Percentiles rank a stretch among this genome's conserved stretches.
phyloP scores from a whole-genome alignment of 1,284 basidiomycete species.

The Moesziomyces antarcticus region DNA sequence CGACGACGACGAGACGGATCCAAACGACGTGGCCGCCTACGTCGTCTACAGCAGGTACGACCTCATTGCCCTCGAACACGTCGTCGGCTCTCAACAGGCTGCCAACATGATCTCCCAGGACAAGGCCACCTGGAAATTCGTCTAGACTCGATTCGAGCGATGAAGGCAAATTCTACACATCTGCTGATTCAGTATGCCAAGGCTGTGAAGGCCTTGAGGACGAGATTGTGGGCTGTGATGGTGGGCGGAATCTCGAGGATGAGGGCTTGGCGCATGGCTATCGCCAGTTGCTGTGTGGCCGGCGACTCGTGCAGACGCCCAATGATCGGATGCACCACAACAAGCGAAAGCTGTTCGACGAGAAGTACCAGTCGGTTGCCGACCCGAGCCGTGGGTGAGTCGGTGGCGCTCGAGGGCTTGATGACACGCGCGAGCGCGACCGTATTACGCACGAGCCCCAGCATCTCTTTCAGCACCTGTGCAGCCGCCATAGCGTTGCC shows the following conservation, averaged over 20 bases:
- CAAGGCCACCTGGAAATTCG: slow-evolving; percentile 57
- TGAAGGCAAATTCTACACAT: not conserved
- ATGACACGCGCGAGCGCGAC: not conserved
- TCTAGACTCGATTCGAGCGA: slow-evolving; percentile 15
- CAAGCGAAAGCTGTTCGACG: not conserved
- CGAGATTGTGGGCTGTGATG: not conserved
- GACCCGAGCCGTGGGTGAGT: not conserved
- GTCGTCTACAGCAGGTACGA: slow-evolving; percentile 89
- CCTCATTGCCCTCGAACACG: slow-evolving; percentile 83
- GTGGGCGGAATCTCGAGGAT: not conserved
- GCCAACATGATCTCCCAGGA: slow-evolving; percentile 54
- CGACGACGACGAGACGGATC: slow-evolving; percentile 72
- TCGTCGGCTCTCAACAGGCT: slow-evolving; percentile 71
- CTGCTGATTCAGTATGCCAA: not conserved
- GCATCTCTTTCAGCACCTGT: not conserved
- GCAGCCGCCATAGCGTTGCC: not conserved
- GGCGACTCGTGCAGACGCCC: not conserved
- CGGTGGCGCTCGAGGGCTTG: not conserved
- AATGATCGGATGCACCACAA: not conserved
- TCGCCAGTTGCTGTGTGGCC: not conserved
- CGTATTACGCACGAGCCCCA: not conserved
- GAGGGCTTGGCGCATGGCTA: not conserved
- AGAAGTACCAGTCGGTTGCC: not conserved
- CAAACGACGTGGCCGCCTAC: slow-evolving; percentile 74
- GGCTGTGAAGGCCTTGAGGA: not conserved